Evolutionary conservation across 2,329 filamentous ascomycete species (phyloP), one percentile per base, ranked within the genome.

Genomic region (Aspergillus phoenicis): DNA sequence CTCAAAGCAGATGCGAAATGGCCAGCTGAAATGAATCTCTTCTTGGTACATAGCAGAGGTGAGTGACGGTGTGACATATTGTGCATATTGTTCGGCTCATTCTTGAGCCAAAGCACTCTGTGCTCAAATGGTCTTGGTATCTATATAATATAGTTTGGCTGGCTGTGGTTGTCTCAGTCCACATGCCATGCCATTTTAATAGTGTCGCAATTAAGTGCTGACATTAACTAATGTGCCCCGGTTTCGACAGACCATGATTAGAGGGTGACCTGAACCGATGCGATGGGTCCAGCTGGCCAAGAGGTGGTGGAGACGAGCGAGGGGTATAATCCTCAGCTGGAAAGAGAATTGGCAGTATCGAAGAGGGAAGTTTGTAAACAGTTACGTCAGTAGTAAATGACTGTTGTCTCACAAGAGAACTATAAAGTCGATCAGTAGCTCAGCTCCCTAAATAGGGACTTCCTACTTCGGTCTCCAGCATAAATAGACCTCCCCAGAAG

Each of bases 221-320:
- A 56, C 53, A 47, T 36, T 41, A 41, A 39, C 24, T 33, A 33
- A 24, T 45, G 22, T 56, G n/a, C n/a, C 39, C 53, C n/a, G 28
- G 39, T 7, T 24, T 7, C 30, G 15, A 20, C 24, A 30, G 41
- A 33, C 30, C 52, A 43, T 13, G 17, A 26, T 45, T 39, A 8
- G n/a, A 17, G n/a, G n/a, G 24, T 45, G 26, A 30, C 26, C 33
- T 51, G 47, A 51, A 51, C 47, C 47, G n/a, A n/a, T 51, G 26
- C 17, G 26, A 51, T 51, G 47, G 26, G n/a, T 30, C 26, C 33
- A 7, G 41, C 20, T 22, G 47, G 15, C 17, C 26, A 30, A 17
- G 17, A 22, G 15, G 26, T 33, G 24, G 24, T 51, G 26, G 47
- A 33, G 47, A 28, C 8, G 47, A 33, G 33, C 33, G 33, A 36